Evolutionary conservation across 805 yeast species (phyloP).

Genomic region (Candida michaelii): DNA sequence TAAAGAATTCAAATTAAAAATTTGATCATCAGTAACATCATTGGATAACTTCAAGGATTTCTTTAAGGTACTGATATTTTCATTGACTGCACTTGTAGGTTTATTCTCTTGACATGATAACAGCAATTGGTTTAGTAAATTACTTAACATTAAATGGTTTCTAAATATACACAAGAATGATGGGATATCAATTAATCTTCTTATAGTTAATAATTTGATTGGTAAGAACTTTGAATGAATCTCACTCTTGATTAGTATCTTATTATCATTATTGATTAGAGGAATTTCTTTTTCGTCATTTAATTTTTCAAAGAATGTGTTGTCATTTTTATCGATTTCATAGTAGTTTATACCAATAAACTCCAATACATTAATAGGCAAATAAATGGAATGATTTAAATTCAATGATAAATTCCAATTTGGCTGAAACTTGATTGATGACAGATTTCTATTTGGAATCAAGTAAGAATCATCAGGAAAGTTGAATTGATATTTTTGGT

Average conservation of each 20-base stretch:
- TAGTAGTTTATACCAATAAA: conserved; percentile 23
- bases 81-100: conserved; percentile 2
- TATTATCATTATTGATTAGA: conserved; percentile 1
- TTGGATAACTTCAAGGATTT: conserved; percentile 35
- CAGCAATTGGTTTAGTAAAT: conserved; percentile 14
- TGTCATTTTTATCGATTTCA: neutral
- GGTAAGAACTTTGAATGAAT: conserved; percentile 22
- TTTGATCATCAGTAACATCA: conserved; percentile 41
- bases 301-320: conserved; percentile 11
- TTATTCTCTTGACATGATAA: conserved; percentile 4
- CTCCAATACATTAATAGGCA: conserved; percentile 31
- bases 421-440: conserved; percentile 3
- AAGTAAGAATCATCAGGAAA: conserved; percentile 16
- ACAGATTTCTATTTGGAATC: neutral
- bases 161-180: conserved; percentile 29
- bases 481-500: conserved; percentile 19
- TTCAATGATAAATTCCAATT: conserved; percentile 28
- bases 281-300: conserved; percentile 15
- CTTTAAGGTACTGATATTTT: conserved; percentile 25
- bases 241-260: conserved; percentile 8
- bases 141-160: conserved; percentile 30
- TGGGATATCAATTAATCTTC: conserved; percentile 24
- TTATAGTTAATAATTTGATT: conserved; percentile 23
- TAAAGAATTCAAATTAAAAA: conserved; percentile 32
- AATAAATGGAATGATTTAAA: conserved; percentile 24